Conservation (phyloP, 2,329 filamentous ascomycete genomes). For the Aureobasidium sp. region DNA sequence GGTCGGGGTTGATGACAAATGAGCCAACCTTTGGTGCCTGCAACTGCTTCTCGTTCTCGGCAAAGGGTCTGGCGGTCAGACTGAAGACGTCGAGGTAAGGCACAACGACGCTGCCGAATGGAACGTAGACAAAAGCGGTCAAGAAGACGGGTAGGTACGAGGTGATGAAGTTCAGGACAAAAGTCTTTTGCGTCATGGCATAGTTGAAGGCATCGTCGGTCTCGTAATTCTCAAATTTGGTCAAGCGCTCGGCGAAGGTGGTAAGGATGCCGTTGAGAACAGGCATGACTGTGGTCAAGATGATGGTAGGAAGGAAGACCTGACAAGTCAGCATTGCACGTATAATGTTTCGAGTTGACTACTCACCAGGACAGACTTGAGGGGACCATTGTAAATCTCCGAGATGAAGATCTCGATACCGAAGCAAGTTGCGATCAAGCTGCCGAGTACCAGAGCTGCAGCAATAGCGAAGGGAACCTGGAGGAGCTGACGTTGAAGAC, state of each 20-base stretch:
- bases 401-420: slow-evolving; percentile 93
- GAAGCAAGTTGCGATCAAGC: slow-evolving; percentile 79
- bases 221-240: slow-evolving; percentile 84
- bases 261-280: slow-evolving; percentile 71
- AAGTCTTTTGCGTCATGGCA: slow-evolving; percentile 84
- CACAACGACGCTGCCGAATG: slow-evolving; percentile 75
- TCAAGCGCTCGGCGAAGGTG: slow-evolving; percentile 67
- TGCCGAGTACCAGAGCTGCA: slow-evolving; percentile 65
- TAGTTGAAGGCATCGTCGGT: slow-evolving; percentile 77
- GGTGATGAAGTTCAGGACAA: slow-evolving; percentile 93
- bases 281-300: slow-evolving; percentile 76
- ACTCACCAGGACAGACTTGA: slow-evolving; percentile 67
- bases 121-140: slow-evolving; percentile 89
- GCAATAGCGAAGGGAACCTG: slow-evolving; percentile 78
- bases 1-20: slow-evolving; percentile 76
- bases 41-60: slow-evolving; percentile 66
- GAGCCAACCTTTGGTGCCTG: slow-evolving; percentile 45
- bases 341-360: slow-evolving; percentile 38
- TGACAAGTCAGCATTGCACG: slow-evolving; percentile 39
- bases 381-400: slow-evolving; percentile 82
- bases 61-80: slow-evolving; percentile 65
- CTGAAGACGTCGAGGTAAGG: slow-evolving; percentile 82
- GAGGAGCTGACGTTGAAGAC: slow-evolving; percentile 68
- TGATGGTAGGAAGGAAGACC: slow-evolving; percentile 75
- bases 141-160: slow-evolving; percentile 89